These are phyloP conservation scores for Suillus subalutaceus DNA, from an alignment of 768 basidiomycete species.

Conservation along the genomic window DNA sequence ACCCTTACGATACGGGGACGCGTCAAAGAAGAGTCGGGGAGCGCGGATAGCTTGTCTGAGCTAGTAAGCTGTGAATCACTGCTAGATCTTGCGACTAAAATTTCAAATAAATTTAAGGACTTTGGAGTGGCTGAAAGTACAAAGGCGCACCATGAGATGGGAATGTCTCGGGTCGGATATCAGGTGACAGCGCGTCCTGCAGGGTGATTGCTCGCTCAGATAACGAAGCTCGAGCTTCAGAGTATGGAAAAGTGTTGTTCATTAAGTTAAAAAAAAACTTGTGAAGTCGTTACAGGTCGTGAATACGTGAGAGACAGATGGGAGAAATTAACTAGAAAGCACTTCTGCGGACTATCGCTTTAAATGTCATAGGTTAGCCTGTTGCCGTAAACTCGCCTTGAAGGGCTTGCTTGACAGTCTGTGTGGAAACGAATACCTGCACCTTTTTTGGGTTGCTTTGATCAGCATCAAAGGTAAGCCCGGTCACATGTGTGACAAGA, in stretches of 20 bases:
- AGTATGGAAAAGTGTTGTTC: conserved; percentile 19
- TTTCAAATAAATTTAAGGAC: not conserved
- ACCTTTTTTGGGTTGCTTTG: conserved; percentile 27
- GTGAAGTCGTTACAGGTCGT: conserved; percentile 17
- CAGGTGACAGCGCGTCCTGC: conserved; percentile 3
- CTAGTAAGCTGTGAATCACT: conserved; percentile 36
- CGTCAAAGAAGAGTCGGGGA: conserved; percentile 38
- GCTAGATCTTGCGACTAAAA: not conserved
- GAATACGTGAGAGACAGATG: conserved; percentile 15
- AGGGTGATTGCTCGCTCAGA: conserved; percentile 10
- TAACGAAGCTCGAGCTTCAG: conserved; percentile 14
- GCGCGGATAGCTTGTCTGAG: conserved; percentile 49
- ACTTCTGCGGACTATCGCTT: conserved; percentile 8
- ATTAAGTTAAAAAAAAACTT: conserved; percentile 18
- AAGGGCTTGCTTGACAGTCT: not conserved
- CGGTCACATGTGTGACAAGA: conserved; percentile 15
- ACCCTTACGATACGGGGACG: conserved; percentile 34
- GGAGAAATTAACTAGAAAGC: not conserved
- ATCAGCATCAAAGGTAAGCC: conserved; percentile 14
- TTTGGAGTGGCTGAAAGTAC: not conserved
- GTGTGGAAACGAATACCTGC: conserved; percentile 16
- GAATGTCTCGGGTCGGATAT: not conserved
- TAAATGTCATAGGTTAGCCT: conserved; percentile 18
- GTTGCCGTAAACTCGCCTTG: conserved; percentile 28
- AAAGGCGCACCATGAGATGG: conserved; percentile 18